Base-by-base conservation (phyloP, 2,329 filamentous ascomycete genomes). In the Leptographium wingfieldii region DNA sequence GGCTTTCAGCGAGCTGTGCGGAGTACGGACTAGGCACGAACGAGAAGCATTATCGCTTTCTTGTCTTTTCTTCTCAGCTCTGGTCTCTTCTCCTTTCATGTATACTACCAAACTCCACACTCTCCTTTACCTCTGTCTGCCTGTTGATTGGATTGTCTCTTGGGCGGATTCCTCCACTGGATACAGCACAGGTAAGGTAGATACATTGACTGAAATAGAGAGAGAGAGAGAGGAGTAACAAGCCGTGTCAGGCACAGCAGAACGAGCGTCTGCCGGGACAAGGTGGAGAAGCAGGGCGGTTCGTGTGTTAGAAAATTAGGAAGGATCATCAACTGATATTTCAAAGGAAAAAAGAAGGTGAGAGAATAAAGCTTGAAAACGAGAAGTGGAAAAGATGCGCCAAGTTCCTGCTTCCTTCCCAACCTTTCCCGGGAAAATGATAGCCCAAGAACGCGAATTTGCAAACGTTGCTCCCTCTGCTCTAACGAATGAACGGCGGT, bases 371-470 rank as follows among this genome's bases (percentile, higher is more conserved):
- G 49, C 27, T 25, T 35, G 31, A 52, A 29, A 49, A 40, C 31
- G 51, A 46, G 16, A 40, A 27, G 27, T 43, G 53, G 49, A 60
- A 54, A 55, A 55, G 43, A 52, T 16, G 25, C 52, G 27, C 52
- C 52, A 22, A n/a, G 43, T n/a, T n/a, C 43, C 43, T 46, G 43
- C 19, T 46, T 46, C 31, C 29, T 12, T 33, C 29, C 52, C 33
- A 38, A 35, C 52, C 52, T 22, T 22, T 55, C 31, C 31, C 52
- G 16, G 22, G 22, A 55, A 55, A 38, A 22, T 3, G 38, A 22
- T 29, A 55, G 16, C 38, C 31, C 52, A 35, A 55, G 33, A 38
- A 22, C 19, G 66, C 65, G 60, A 63, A 65, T 19, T 62, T 61
- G 64, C 58, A 43, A n/a, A 40, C 31, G 31, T 14, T 14, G 52